Evolutionary conservation across 768 basidiomycete species (phyloP).

Genomic region (Pleurotus djamor): DNA sequence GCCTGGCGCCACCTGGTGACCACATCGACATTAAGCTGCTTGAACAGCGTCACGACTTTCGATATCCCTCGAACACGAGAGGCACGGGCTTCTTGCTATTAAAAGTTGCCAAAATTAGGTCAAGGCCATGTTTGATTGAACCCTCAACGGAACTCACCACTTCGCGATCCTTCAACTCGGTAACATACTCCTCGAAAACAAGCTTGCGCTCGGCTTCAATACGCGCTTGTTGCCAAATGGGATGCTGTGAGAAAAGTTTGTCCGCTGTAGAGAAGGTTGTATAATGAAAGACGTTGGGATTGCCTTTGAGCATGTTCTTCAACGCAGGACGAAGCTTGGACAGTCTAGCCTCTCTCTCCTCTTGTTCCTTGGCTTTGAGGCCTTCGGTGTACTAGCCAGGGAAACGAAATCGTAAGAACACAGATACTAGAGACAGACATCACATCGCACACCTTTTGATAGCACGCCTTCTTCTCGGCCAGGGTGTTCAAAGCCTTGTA

Average conservation of each 20-base stretch:
- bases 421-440: too few relatives aligned
- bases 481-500: conserved; percentile 93
- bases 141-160: conserved; percentile 73
- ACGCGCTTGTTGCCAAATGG: conserved; percentile 87
- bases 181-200: conserved; percentile 91
- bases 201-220: conserved; percentile 83
- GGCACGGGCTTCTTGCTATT: conserved; percentile 81
- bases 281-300: conserved; percentile 88
- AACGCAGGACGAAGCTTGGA: conserved; percentile 85
- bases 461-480: conserved; percentile 92
- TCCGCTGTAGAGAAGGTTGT: conserved; percentile 90
- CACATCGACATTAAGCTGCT: conserved; percentile 85
- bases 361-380: conserved; percentile 78
- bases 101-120: too few relatives aligned
- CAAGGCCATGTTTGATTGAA: too few relatives aligned
- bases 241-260: conserved; percentile 80
- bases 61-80: conserved; percentile 76
- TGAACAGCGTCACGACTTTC: conserved; percentile 84
- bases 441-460: conserved; percentile 75
- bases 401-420: conserved; percentile 3
- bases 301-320: conserved; percentile 83
- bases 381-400: conserved; percentile 67
- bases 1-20: conserved; percentile 92
- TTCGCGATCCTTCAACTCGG: conserved; percentile 84
- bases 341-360: conserved; percentile 81